These are phyloP conservation scores for Chaetomiaceae sp. DNA, from an alignment of 2,329 filamentous ascomycete species.

Conservation along the genomic window DNA sequence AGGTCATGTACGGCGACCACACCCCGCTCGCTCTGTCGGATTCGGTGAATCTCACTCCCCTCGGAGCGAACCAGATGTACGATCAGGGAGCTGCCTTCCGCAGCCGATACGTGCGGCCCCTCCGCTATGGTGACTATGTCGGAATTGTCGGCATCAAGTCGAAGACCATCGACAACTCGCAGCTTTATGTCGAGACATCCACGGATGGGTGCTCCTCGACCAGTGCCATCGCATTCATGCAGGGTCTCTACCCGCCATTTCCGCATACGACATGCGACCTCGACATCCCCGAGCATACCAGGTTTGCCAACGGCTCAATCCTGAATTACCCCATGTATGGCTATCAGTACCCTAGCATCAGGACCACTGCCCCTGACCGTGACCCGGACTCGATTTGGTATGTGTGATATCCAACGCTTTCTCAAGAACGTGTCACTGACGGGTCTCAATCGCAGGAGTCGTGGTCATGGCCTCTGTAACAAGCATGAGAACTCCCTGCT, in stretches of 20 bases:
- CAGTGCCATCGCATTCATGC: conserved; percentile 72
- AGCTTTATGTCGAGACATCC: conserved; percentile 42
- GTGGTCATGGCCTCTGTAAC: conserved; percentile 38
- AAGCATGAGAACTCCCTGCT: conserved; percentile 34
- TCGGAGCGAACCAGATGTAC: conserved; percentile 51
- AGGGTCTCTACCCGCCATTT: conserved; percentile 77
- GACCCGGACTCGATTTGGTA: conserved; percentile 46
- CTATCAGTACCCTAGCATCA: conserved; percentile 74
- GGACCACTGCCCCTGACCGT: conserved; percentile 42
- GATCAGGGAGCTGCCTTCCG: conserved; percentile 47
- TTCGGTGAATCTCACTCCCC: conserved; percentile 42
- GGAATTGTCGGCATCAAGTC: conserved; percentile 41
- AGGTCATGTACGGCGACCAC: conserved; percentile 51
- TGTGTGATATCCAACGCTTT: not conserved
- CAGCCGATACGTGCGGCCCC: conserved; percentile 43
- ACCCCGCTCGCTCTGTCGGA: conserved; percentile 37
- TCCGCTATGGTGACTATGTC: conserved; percentile 26
- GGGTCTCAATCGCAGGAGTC: conserved; percentile 29
- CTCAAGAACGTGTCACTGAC: not conserved
- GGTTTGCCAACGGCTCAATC: conserved; percentile 42
- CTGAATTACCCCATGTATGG: conserved; percentile 66
- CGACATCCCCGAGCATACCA: conserved; percentile 28
- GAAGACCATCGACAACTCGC: conserved; percentile 45
- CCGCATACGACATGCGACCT: conserved; percentile 34
- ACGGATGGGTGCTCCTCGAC: conserved; percentile 52